Base-by-base conservation (phyloP, 2,329 filamentous ascomycete genomes). In the Bipolaris zeicola region DNA sequence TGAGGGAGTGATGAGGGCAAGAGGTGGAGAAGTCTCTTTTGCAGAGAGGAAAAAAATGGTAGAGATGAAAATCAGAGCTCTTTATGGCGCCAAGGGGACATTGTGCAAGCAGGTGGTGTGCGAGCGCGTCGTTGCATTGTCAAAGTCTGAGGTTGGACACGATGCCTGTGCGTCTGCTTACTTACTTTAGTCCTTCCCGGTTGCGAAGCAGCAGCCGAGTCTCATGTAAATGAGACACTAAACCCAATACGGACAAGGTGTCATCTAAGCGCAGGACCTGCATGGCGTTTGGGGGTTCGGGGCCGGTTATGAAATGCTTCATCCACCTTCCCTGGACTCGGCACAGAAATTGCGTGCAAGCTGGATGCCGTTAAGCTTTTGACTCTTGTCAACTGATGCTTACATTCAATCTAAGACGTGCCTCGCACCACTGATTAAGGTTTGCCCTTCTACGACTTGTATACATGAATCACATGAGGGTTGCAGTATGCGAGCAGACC, bases 401-500 rank as follows among this genome's bases (percentile, higher is more conserved):
- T 46, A 38, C 44, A 34, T 52, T 37, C 36, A 10, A 52, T 28
- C 28, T 33, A 26, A 24, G 42, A 16, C 20, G 14, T 47, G 53
- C 22, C 18, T 41, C 20, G n/a, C 8, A 7, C 2, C 37, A 3
- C 2, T 24, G 6, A 24, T 42, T 14, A 42, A 42, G 20, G 39
- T 42, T 42, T 42, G 22, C 20, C 18, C 6, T 28, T 43, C 20
- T 51, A 56, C 38, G 53, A 52, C 76, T 80, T 80, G 68, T 80
- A 81, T 18, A 78, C 70, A 64, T 81, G 79, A 33, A 80, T 75
- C 24, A 79, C 79, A 48, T 78, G 79, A 14, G 78, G 73, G 62
- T 81, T 82, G 72, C 76, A 79, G 66, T 79, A 81, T 5, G 78
- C 74, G 57, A 81, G 73, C 52, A 81, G 66, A 47, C 80, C 79